Conservation (phyloP, 768 basidiomycete genomes). For the Strobilomyces echinocephalus region DNA sequence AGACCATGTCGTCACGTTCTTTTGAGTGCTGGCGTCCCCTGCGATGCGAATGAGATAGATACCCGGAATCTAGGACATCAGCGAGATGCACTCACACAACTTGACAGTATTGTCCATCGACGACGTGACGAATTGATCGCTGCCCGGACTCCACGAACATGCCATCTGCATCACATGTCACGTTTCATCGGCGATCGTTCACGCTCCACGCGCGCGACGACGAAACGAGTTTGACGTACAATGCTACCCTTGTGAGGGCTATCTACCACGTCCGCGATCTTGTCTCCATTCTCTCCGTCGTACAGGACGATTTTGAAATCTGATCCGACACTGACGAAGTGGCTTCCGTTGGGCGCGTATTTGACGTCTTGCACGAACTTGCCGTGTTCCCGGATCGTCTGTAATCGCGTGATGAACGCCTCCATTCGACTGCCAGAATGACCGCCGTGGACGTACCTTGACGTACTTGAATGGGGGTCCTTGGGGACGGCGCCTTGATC, state of each 20-base stretch:
- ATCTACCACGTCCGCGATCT: slow-evolving; percentile 61
- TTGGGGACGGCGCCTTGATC: slow-evolving; percentile 21
- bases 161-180: slow-evolving; percentile 46
- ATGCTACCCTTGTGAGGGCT: slow-evolving; percentile 70
- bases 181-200: background rate
- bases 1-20: slow-evolving; percentile 63
- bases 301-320: slow-evolving; percentile 86
- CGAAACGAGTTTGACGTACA: slow-evolving; percentile 40
- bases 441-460: slow-evolving; percentile 44
- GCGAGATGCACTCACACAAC: slow-evolving; percentile 49
- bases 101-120: slow-evolving; percentile 86
- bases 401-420: background rate
- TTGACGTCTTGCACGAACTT: slow-evolving; percentile 91
- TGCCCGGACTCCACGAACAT: slow-evolving; percentile 76
- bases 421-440: background rate
- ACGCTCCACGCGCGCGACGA: background rate
- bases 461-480: slow-evolving; percentile 88
- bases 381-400: slow-evolving; percentile 84
- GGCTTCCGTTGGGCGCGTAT: slow-evolving; percentile 74
- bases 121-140: slow-evolving; percentile 70
- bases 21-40: slow-evolving; percentile 82
- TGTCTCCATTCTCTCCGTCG: slow-evolving; percentile 86
- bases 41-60: background rate
- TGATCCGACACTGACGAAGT: slow-evolving; percentile 85
- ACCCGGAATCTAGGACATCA: too few species aligned